Evolutionary conservation across 495 filamentous ascomycete genomes (phyloP), one percentile per base, ranked within the genome.

Genomic region (Coniosporium apollinis): DNA sequence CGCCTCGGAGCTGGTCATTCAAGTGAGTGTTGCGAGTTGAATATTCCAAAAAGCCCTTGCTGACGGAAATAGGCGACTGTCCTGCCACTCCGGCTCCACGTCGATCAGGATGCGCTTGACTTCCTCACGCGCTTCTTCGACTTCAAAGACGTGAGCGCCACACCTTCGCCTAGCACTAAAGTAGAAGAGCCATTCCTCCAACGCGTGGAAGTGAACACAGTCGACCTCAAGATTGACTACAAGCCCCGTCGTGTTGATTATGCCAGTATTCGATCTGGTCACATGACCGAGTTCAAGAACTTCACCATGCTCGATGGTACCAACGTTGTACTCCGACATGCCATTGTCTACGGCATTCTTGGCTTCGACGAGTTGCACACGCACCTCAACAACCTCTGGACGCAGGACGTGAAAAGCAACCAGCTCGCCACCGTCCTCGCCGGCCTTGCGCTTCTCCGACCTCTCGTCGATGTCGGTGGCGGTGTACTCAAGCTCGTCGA

Each of bases 211-310:
- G 67, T 99, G 35, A 79, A 83, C 43, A 68, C 80, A 10, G 65
- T 96, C 7, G 78, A 70, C 9, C 60, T 99, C 33, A 80, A 73
- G 42, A 67, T 96, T 4, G 89, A 99, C 55, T 99, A 96, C 61
- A 99, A 99, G 55, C 91, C 91, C 4, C 94, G 96, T 56, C 72
- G 83, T 9, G 81, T 99, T 17, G 84, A 99, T 56, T 99, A 96
- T 49, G 79, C 74, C 0, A 83, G 86, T 7, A 69, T 99, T 5
- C 76, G 85, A n/a, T 94, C 91, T 4, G 91, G 91, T n/a, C 85
- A 82, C 39, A 99, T 91, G 1, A 92, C 82, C 1, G 91, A 99
- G 54, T 89, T 99, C 51, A 96, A 96, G 91, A 96, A 99, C 57
- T 92, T 99, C 54, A 69, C 94, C 44, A 81, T 89, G 28, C 71